phyloP scores from a whole-genome alignment of 2,329 filamentous ascomycete species.

The Xylariomycetidae sp. region DNA sequence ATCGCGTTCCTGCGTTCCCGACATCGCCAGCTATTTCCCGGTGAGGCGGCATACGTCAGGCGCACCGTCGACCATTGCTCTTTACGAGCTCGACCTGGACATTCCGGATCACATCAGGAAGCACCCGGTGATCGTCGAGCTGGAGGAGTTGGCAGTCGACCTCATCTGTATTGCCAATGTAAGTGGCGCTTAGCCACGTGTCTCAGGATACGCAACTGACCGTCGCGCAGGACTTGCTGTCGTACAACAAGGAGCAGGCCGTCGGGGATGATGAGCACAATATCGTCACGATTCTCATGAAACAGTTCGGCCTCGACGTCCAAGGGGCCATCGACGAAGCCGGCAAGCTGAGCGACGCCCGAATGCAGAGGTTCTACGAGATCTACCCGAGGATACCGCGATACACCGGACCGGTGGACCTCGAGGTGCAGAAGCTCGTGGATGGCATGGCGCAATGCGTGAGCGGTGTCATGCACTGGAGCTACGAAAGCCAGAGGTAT shows the following conservation, averaged over 20 bases:
- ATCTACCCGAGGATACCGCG: slow-evolving; percentile 9
- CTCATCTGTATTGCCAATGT: slow-evolving; percentile 23
- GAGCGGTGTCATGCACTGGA: slow-evolving; percentile 18
- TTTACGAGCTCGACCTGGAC: slow-evolving; percentile 18
- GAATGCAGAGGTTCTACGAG: slow-evolving; percentile 11
- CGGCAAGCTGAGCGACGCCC: slow-evolving; percentile 2
- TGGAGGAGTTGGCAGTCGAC: slow-evolving; percentile 16
- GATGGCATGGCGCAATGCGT: slow-evolving; percentile 19
- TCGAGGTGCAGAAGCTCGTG: slow-evolving; percentile 11
- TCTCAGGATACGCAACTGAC: not conserved
- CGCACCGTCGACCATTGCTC: slow-evolving; percentile 14
- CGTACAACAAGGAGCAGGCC: slow-evolving; percentile 25
- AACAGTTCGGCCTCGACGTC: slow-evolving; percentile 5
- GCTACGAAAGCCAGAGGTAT: slow-evolving; percentile 17
- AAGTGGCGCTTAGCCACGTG: not conserved
- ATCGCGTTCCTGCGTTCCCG: slow-evolving; percentile 9
- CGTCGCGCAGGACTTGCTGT: slow-evolving; percentile 18
- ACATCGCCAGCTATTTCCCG: slow-evolving; percentile 18
- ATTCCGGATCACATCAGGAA: slow-evolving; percentile 16
- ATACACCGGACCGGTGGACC: slow-evolving; percentile 10
- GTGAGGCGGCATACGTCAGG: slow-evolving; percentile 22
- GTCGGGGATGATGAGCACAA: slow-evolving; percentile 24
- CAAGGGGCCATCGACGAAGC: slow-evolving; percentile 10
- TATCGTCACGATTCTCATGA: slow-evolving; percentile 23
- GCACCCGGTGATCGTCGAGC: slow-evolving; percentile 13